Evolutionary conservation across 2,329 filamentous ascomycete genomes (phyloP), one percentile per base, ranked within the genome.

Genomic region (Penicillium glabrum): DNA sequence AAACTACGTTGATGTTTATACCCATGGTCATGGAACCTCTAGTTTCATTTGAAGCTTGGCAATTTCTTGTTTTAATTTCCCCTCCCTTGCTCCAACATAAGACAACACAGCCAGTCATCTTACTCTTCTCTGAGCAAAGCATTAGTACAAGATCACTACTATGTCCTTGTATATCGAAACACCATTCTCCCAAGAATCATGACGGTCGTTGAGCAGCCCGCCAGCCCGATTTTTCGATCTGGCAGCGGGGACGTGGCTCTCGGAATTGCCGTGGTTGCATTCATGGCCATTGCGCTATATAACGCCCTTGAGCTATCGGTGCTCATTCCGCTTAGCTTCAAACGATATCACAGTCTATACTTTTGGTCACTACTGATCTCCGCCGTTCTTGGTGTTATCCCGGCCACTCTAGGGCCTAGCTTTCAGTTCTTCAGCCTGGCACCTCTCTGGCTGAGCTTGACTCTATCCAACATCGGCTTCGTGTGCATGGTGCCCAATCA

Each of bases 391-490:
- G 53, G 53, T 24, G 64, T 67, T 2, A 59, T 64, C 5, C 67
- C 64, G 10, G 35, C 58, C 13, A 39, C 71, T 57, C 54, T 74
- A 3, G 70, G 72, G 29, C 68, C 74, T 19, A 62, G 72, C 10
- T 56, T 76, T 6, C 62, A 66, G 13, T 62, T 73, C 14, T 68
- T 67, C 14, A 53, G 49, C 13, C 58, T 62, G 37, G 59, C 55
- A 41, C 64, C 33, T 47, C 19, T 58, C 11, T 71, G 68, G 60
- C 51, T 66, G 27, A 60, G 67, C 11, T 64, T 71, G 5, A 69
- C 73, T 16, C 55, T 78, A 13, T 68, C 78, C 16, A 72, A 72
- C 14, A 56, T 85, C 53, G 82, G 81, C 21, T 80, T 83, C 78
- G 79, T 79, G 60, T 57, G 72, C 5, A 84, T 85, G 57, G 53